These are phyloP conservation scores for Sparassis latifolia DNA, from an alignment of 1,284 basidiomycete species.

Conservation along the genomic window DNA sequence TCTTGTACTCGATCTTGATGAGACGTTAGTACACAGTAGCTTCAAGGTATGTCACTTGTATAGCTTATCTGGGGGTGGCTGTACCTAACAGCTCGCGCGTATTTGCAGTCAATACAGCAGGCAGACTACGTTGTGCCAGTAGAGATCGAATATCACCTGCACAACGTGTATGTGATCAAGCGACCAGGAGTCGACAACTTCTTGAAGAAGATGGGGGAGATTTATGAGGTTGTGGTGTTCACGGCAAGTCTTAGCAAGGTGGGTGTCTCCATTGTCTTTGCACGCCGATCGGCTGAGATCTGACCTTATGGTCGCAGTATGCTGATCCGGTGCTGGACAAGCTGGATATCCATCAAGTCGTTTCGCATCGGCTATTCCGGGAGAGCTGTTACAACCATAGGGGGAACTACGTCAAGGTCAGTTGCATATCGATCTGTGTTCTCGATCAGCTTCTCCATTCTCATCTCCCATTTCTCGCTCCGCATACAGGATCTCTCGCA, in stretches of 20 bases:
- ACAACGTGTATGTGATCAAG: constrained; percentile 99
- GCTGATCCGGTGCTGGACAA: constrained; percentile 98
- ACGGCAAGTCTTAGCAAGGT: constrained; percentile 96
- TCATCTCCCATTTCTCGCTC: constrained; percentile 1
- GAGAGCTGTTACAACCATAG: constrained; percentile 99
- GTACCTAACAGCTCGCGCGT: no score
- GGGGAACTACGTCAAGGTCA: constrained; percentile 97
- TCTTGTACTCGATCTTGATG: constrained; percentile 91
- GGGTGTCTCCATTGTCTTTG: constrained; percentile 8
- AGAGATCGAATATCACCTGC: constrained; percentile 95
- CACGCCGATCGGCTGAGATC: neutral
- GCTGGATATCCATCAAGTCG: constrained; percentile 86
- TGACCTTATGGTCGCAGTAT: constrained; percentile 50
- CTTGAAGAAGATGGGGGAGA: constrained; percentile 93
- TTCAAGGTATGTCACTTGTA: constrained; percentile 63
- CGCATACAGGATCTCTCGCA: constrained; percentile 85
- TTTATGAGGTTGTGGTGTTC: constrained; percentile 97
- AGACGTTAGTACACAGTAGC: constrained; percentile 91
- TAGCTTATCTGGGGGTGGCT: no score
- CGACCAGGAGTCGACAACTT: constrained; percentile 97
- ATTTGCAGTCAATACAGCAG: constrained; percentile 78
- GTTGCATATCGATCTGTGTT: neutral
- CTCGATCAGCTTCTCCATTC: no score
- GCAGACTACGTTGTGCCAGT: constrained; percentile 98
- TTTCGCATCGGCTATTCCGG: constrained; percentile 91